Percentiles rank a stretch among this genome's conserved stretches.
Conservation (phyloP, 2,329 filamentous ascomycete genomes). For the Penicillium sclerotiorum region DNA sequence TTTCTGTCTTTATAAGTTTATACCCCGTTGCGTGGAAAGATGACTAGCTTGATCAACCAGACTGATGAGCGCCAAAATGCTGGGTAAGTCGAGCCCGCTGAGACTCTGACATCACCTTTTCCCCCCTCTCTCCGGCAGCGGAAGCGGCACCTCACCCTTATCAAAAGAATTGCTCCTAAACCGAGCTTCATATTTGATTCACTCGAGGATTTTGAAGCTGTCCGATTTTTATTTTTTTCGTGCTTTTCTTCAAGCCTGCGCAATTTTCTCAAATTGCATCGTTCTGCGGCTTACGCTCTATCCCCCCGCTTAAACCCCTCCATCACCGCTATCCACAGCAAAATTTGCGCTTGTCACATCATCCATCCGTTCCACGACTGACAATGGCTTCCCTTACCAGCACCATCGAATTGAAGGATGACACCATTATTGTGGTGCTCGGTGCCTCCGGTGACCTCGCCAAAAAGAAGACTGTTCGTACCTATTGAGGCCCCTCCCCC, state of each 20-base stretch:
- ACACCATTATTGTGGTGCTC: conserved; percentile 94
- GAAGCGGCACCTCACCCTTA: conserved; percentile 13
- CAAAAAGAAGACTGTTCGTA: conserved; percentile 96
- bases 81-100: conserved; percentile 50
- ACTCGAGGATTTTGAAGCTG: too few species aligned
- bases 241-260: neutral
- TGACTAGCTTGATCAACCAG: conserved; percentile 57
- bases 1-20: conserved; percentile 18
- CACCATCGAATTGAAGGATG: conserved; percentile 93
- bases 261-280: neutral
- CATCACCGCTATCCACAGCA: conserved; percentile 16
- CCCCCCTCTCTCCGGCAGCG: conserved; percentile 21
- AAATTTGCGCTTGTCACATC: conserved; percentile 15
- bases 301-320: conserved; percentile 21
- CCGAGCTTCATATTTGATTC: too few species aligned
- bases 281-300: neutral
- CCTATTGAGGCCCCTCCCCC: neutral
- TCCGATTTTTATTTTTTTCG: neutral
- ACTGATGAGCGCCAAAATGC: conserved; percentile 53
- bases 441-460: conserved; percentile 96
- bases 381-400: conserved; percentile 56
- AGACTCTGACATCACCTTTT: conserved; percentile 44
- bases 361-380: conserved; percentile 19
- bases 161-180: too few species aligned
- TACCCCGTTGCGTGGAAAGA: conserved; percentile 28